Evolutionary conservation across 31 red algal genomes (phyloP), one percentile per base, ranked within the genome.

Genomic region (Bonnemaisonia californica): DNA sequence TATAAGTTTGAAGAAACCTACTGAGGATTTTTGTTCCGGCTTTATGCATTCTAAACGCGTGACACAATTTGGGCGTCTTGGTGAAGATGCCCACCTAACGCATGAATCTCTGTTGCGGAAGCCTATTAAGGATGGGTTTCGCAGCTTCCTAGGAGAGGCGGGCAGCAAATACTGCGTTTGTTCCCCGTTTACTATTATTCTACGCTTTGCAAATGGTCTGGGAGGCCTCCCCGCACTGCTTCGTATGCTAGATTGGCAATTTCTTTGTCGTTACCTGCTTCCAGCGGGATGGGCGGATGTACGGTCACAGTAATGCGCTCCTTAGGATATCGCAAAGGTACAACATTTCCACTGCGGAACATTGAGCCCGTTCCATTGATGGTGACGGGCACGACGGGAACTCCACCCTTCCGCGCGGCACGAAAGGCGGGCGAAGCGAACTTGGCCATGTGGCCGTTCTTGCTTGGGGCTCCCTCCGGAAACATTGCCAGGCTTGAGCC

Each of bases 361-460:
- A 87, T 24, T 23, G 30, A 41, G 23, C 29, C 71, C 23, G 63
- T 58, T 22, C 83, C 83, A 71, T 77, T 32, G 11, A 87, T 77
- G 56, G 83, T 78, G 23, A 87, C 62, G 13, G 83, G 83, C 41
- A 87, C 62, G 59, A 87, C 57, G n/a, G 83, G 74, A 62, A 72
- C 74, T 0, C 58, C 36, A 2, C 57, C 2, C 35, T 87, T 77
- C 28, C 64, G 77, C 45, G 77, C 77, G 24, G 77, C 62, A 12
- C 41, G 54, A 41, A 81, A 81, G n/a, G 62, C 19, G 7, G 64
- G 37, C 19, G 77, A 69, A 0, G 64, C 41, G 32, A 81, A 81
- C 41, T 41, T 40, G 2, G 42, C 62, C 26, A 81, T 58, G 1
- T 55, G 61, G 21, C 77, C 77, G 36, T 56, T 54, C 39, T 60